Evolutionary conservation across 768 basidiomycete genomes (phyloP).

Genomic region (Leccinum subtestaceum): DNA sequence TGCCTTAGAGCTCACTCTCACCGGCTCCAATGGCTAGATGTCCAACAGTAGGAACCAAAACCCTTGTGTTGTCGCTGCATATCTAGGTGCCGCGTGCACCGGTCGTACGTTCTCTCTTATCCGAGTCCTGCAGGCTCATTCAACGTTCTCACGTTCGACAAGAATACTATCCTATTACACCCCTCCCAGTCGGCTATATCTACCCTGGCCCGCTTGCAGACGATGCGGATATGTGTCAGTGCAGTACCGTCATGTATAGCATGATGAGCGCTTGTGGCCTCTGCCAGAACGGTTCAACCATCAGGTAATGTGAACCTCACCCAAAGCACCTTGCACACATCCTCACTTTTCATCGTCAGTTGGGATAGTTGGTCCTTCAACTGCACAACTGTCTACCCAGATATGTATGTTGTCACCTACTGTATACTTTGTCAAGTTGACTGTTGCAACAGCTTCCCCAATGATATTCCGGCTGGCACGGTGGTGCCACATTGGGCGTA

Average conservation of each 20-base stretch:
- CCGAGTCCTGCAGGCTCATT: conserved; percentile 1
- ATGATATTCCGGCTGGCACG: conserved; percentile 46
- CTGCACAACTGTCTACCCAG: conserved; percentile 39
- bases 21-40: conserved; percentile 20
- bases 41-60: conserved; percentile 44
- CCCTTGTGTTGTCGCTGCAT: conserved; percentile 47
- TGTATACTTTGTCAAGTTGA: not conserved
- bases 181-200: conserved; percentile 34
- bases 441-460: conserved; percentile 40
- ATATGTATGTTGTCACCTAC: conserved; percentile 11
- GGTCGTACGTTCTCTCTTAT: conserved; percentile 35
- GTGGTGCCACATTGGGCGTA: conserved; percentile 64
- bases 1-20: not conserved
- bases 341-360: conserved; percentile 27
- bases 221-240: conserved; percentile 41
- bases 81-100: conserved; percentile 42
- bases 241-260: conserved; percentile 56
- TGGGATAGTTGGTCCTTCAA: conserved; percentile 53
- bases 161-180: conserved; percentile 38
- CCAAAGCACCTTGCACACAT: not conserved
- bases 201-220: conserved; percentile 33
- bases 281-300: conserved; percentile 47
- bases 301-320: conserved; percentile 28
- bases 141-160: not conserved
- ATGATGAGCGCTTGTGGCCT: conserved; percentile 55